Percentiles rank a stretch among this genome's conserved stretches.
Conservation (phyloP, 2,329 filamentous ascomycete species). For the Colletotrichum tabaci region DNA sequence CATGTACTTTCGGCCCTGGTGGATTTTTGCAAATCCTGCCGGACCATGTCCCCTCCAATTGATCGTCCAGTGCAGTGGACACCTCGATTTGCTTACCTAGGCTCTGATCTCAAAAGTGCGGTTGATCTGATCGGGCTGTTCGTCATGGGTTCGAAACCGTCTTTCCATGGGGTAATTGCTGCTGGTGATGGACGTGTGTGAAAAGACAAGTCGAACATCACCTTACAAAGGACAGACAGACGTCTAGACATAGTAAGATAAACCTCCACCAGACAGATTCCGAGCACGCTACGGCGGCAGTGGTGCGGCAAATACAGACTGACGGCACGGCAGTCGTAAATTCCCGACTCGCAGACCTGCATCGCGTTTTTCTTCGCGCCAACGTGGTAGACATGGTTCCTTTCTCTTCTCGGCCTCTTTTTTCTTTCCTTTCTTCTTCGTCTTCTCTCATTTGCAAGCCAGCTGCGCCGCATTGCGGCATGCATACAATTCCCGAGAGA, state of each 20-base stretch:
- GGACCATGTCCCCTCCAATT: slow-evolving; percentile 13
- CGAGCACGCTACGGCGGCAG: background rate
- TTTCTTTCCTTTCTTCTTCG: no score
- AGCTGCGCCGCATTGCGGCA: slow-evolving; percentile 1
- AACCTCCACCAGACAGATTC: no score
- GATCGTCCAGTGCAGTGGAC: slow-evolving; percentile 11
- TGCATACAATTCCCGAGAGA: background rate
- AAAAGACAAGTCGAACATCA: background rate
- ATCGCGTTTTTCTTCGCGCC: slow-evolving; percentile 13
- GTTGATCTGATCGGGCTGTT: background rate
- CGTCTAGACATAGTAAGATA: background rate
- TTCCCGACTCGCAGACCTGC: slow-evolving; percentile 19
- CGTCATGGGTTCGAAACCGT: background rate
- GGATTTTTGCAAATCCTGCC: slow-evolving; percentile 16
- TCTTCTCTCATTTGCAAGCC: background rate
- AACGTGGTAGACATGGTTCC: slow-evolving; percentile 19
- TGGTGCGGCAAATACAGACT: slow-evolving; percentile 2
- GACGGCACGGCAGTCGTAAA: slow-evolving; percentile 30
- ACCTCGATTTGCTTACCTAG: background rate
- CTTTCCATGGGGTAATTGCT: background rate
- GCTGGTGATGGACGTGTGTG: background rate
- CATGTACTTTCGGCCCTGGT: slow-evolving; percentile 10
- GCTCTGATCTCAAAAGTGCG: background rate
- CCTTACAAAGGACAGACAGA: background rate
- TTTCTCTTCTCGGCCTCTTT: background rate